Evolutionary conservation across 768 basidiomycete genomes (phyloP).

Genomic region (Russula brevipes): DNA sequence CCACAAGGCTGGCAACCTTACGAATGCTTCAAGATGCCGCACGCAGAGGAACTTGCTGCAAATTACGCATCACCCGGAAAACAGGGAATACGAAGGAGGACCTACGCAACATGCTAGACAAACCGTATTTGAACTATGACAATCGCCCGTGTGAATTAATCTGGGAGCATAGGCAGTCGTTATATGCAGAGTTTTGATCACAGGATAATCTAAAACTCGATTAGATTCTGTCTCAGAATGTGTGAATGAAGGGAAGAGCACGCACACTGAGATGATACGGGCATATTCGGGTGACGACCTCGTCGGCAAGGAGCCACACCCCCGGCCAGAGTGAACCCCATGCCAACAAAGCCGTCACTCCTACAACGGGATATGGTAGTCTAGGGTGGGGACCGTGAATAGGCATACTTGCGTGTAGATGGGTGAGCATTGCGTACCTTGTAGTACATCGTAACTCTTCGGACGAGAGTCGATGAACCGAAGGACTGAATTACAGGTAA

Average conservation of each 20-base stretch:
- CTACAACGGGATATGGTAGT: not conserved
- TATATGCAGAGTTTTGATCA: no score
- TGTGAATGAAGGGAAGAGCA: not conserved
- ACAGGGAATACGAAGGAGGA: not conserved
- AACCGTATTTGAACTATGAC: not conserved
- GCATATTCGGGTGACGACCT: not conserved
- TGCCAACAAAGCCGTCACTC: not conserved
- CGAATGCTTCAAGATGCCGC: not conserved
- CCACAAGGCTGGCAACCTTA: not conserved
- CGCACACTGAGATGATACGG: not conserved
- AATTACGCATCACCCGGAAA: not conserved
- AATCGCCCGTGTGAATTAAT: not conserved
- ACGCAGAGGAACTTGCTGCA: not conserved
- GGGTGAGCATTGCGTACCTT: not conserved
- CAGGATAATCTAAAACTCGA: no score
- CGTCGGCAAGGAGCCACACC: not conserved
- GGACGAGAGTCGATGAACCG: not conserved
- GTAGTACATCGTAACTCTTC: not conserved
- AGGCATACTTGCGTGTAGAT: not conserved
- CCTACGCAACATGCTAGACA: not conserved
- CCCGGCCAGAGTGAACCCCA: conserved; percentile 5
- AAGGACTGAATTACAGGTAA: not conserved
- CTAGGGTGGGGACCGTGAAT: not conserved
- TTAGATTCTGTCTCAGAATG: not conserved
- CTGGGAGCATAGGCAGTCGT: no score